Conservation (phyloP, 176 grass and related monocot genomes). For the Olyra latifolia region DNA sequence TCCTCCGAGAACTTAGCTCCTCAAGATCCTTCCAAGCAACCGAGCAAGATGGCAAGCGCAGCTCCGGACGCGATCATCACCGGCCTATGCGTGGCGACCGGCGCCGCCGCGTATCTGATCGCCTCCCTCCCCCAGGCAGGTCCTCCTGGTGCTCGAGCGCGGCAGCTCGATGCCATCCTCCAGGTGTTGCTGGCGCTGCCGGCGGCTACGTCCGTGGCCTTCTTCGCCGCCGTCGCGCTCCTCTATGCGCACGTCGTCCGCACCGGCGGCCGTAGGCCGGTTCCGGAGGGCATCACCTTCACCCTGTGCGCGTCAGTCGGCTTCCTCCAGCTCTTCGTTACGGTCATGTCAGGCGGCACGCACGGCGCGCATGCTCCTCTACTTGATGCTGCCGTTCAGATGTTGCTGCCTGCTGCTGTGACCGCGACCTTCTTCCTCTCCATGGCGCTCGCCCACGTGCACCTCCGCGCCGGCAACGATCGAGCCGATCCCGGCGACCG, state of each 20-base stretch:
- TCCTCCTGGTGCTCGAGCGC: background rate
- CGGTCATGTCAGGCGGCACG: background rate
- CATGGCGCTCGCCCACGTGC: background rate
- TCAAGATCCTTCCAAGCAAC: background rate
- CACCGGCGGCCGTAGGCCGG: background rate
- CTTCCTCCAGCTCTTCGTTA: background rate
- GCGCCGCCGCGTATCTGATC: background rate
- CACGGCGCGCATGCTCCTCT: background rate
- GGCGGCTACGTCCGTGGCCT: background rate
- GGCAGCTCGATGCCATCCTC: background rate
- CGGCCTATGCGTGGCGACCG: background rate
- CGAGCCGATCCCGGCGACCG: background rate
- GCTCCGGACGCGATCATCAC: background rate
- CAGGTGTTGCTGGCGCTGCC: background rate
- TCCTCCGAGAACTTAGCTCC: background rate
- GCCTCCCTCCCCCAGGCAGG: background rate
- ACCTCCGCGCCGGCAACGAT: background rate
- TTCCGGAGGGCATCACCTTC: background rate
- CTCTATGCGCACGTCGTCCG: background rate
- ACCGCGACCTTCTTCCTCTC: background rate
- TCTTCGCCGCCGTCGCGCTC: background rate
- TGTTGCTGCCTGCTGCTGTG: background rate
- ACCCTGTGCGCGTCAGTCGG: background rate
- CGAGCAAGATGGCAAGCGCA: background rate
- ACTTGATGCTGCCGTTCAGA: background rate